Base-by-base conservation (phyloP, 2,329 filamentous ascomycete species). In the Apiospora saccharicola region DNA sequence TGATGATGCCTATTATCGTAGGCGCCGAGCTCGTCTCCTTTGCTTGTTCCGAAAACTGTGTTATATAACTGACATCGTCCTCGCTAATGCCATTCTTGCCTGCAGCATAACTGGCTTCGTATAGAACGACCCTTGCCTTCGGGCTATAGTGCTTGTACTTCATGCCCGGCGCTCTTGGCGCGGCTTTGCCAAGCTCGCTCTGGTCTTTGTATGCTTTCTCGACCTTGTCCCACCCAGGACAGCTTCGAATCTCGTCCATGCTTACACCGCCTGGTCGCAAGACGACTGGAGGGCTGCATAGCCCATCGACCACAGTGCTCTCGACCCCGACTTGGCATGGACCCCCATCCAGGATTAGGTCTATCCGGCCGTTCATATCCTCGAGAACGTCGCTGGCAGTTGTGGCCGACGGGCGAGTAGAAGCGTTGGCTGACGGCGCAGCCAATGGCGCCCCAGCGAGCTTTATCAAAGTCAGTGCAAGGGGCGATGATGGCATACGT, bases 141-240 rank as follows among this genome's bases (percentile, higher is more conserved):
- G 96, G 96, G 61, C 95, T 97, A 79, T 99, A 99, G 81, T 99
- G 96, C 80, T 96, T 94, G 81, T 99, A 99, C 83, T 99, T 99
- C 96, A 99, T 99, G 0, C 96, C 96, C 0, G 96, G 96, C 0
- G 96, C 96, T 72, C 94, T 88, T 0, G 96, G 96, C 13, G 88
- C 87, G n/a, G 74, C 73, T 69, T 89, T 90, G 6, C 89, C 92
- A 26, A 89, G 86, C 77, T 94, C 90, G 22, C 90, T 90, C 72
- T 88, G 88, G 78, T 98, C 94, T 79, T 92, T 91, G 82, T 98
- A 98, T 14, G 90, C 96, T 73, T 92, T 90, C 74, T 88, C 86
- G 0, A 94, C 93, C 51, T 89, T 84, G 80, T 95, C 92, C 96
- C 96, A 99, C 0, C 96, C 96, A 0, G 88, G 85, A 78, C 92